Percentiles rank a stretch among this genome's conserved stretches.
These are phyloP conservation scores for Mucor saturninus DNA, from an alignment of 371 early-diverging fungal genomes.

Conservation along the genomic window DNA sequence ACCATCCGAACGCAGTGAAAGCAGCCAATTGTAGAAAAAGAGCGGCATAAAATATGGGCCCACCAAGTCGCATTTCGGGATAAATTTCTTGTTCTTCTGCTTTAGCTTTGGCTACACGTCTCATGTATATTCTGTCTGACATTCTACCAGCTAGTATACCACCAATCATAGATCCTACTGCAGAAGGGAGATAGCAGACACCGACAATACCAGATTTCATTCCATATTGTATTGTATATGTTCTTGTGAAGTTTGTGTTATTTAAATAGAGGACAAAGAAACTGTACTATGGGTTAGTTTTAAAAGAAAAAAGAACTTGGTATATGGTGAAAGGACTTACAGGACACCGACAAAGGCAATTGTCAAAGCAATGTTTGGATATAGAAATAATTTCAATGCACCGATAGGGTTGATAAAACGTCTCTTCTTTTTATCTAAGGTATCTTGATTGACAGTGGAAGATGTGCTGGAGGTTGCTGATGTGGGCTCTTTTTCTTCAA, in stretches of 20 bases:
- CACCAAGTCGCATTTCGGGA: slow-evolving; percentile 51
- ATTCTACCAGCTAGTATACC: slow-evolving; percentile 39
- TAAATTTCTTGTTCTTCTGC: slow-evolving; percentile 16
- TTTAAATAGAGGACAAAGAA: slow-evolving; percentile 38
- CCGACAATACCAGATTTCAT: slow-evolving; percentile 38
- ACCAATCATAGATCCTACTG: slow-evolving; percentile 39
- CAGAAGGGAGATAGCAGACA: slow-evolving; percentile 41
- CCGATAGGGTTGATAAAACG: slow-evolving; percentile 37
- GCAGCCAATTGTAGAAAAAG: slow-evolving; percentile 26
- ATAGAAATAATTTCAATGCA: slow-evolving; percentile 34
- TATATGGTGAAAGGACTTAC: no score
- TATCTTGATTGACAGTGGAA: neutral
- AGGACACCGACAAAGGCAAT: slow-evolving; percentile 37
- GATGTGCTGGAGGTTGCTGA: neutral
- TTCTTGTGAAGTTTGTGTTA: slow-evolving; percentile 42
- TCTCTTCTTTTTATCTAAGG: slow-evolving; percentile 7
- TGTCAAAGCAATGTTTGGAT: slow-evolving; percentile 37
- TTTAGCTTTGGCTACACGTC: slow-evolving; percentile 27
- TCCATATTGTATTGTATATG: slow-evolving; percentile 38
- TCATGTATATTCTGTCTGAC: slow-evolving; percentile 37
- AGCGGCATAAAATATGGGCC: slow-evolving; percentile 23
- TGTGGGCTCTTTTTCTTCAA: neutral
- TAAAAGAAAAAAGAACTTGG: no score
- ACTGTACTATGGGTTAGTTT: no score
- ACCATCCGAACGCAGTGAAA: slow-evolving; percentile 50